phyloP scores from a whole-genome alignment of 768 basidiomycete genomes.

The Mycena venus region DNA sequence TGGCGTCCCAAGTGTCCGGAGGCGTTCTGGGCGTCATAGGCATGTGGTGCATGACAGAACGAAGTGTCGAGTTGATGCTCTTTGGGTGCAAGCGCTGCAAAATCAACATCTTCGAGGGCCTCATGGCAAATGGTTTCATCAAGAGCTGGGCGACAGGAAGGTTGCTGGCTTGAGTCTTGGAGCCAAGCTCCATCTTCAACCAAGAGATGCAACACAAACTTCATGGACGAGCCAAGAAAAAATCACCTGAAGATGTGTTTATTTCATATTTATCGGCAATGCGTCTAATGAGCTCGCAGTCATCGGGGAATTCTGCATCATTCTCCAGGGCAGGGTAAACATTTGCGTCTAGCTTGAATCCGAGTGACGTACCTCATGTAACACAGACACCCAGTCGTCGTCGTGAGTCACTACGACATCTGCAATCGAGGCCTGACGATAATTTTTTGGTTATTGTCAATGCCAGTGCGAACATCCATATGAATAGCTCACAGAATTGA shows the following conservation, averaged over 20 bases:
- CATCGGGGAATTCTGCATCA: background rate
- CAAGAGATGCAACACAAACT: background rate
- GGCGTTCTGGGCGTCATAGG: no score
- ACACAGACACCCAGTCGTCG: background rate
- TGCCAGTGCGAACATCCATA: no score
- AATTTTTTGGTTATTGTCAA: background rate
- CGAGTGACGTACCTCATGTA: background rate
- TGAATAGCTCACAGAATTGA: background rate
- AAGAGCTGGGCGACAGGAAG: no score
- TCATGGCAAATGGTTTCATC: no score
- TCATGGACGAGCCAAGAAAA: background rate
- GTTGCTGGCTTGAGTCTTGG: no score
- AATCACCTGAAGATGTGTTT: background rate
- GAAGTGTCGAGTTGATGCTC: no score
- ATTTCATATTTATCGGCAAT: background rate
- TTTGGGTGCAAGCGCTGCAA: no score
- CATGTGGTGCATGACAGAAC: no score
- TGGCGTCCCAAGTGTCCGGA: no score
- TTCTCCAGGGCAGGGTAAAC: background rate
- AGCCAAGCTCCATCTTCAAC: background rate
- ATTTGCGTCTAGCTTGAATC: background rate
- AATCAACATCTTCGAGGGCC: no score
- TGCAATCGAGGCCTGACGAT: background rate
- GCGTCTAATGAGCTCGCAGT: slow-evolving; percentile 6
- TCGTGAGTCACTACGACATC: slow-evolving; percentile 1